phyloP scores from a whole-genome alignment of 371 early-diverging fungal genomes.

The Rhizopus microsporus region DNA sequence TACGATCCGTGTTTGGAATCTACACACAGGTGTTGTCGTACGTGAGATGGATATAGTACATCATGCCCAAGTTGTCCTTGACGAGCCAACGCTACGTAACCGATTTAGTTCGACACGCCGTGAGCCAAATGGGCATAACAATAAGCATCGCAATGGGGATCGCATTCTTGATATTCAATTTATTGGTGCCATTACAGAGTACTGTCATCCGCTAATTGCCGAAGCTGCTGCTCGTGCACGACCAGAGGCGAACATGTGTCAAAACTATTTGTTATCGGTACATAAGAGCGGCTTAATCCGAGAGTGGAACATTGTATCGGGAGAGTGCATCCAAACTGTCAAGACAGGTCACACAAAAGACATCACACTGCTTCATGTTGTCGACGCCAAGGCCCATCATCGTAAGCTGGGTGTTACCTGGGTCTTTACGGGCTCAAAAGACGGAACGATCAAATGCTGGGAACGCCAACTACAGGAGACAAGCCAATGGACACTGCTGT shows the following conservation, averaged over 20 bases:
- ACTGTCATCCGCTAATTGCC: constrained; percentile 20
- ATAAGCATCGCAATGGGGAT: constrained; percentile 7
- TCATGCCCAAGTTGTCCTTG: constrained; percentile 10
- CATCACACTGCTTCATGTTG: constrained; percentile 28
- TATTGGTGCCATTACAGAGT: constrained; percentile 17
- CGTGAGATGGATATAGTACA: constrained; percentile 24
- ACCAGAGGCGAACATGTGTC: constrained; percentile 7
- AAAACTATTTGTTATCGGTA: constrained; percentile 26
- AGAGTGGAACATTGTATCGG: constrained; percentile 36
- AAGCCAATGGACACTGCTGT: constrained; percentile 21
- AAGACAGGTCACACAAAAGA: constrained; percentile 25
- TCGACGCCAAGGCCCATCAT: constrained; percentile 24
- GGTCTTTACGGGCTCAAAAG: constrained; percentile 36
- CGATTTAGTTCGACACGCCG: not conserved
- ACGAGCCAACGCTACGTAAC: not conserved
- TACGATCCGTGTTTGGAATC: constrained; percentile 34
- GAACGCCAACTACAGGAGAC: constrained; percentile 17
- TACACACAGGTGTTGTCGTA: constrained; percentile 18
- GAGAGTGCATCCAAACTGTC: constrained; percentile 35
- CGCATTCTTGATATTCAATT: constrained; percentile 23
- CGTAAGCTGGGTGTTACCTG: constrained; percentile 25
- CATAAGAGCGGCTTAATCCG: constrained; percentile 32
- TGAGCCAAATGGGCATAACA: not conserved
- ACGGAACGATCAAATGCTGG: constrained; percentile 45
- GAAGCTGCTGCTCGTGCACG: constrained; percentile 18